phyloP scores from a whole-genome alignment of 2,329 filamentous ascomycete species.

The Bipolaris victoriae region DNA sequence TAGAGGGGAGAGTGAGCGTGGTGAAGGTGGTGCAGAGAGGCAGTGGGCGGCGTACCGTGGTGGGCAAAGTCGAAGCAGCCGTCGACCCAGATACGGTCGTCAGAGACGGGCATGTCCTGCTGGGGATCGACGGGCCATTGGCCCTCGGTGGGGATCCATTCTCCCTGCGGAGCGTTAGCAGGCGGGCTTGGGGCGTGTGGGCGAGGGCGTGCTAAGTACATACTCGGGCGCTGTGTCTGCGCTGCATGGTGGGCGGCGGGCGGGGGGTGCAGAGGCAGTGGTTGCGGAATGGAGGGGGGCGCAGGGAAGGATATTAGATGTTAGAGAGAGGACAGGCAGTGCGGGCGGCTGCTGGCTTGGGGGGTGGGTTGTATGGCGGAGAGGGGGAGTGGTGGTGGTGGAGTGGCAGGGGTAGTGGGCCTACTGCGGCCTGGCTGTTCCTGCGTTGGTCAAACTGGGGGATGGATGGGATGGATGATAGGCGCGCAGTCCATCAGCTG shows the following conservation, averaged over 20 bases:
- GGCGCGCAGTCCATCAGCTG: conserved; percentile 10
- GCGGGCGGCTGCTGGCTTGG: conserved; percentile 7
- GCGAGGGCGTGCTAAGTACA: conserved; percentile 19
- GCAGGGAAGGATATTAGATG: background rate
- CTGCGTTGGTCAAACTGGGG: conserved; percentile 11
- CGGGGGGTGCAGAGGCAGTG: background rate
- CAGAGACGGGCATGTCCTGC: conserved; percentile 61
- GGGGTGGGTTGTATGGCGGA: background rate
- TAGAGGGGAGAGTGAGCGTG: conserved; percentile 47
- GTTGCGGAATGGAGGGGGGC: background rate
- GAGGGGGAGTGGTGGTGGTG: background rate
- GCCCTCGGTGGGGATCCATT: conserved; percentile 58
- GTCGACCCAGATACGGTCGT: conserved; percentile 93
- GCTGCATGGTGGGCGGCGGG: conserved; percentile 31
- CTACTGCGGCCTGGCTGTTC: conserved; percentile 16
- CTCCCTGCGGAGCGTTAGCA: conserved; percentile 31
- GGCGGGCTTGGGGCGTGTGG: background rate
- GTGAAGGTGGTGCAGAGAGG: background rate
- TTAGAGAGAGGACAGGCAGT: background rate
- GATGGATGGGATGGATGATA: conserved; percentile 6
- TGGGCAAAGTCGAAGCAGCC: conserved; percentile 99
- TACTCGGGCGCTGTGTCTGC: conserved; percentile 48
- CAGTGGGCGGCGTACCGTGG: conserved; percentile 66
- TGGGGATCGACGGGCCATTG: conserved; percentile 71
- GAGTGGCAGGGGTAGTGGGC: conserved; percentile 1